Base-by-base conservation (phyloP, 257 asterid species). In the Paraleonurus japonicus region DNA sequence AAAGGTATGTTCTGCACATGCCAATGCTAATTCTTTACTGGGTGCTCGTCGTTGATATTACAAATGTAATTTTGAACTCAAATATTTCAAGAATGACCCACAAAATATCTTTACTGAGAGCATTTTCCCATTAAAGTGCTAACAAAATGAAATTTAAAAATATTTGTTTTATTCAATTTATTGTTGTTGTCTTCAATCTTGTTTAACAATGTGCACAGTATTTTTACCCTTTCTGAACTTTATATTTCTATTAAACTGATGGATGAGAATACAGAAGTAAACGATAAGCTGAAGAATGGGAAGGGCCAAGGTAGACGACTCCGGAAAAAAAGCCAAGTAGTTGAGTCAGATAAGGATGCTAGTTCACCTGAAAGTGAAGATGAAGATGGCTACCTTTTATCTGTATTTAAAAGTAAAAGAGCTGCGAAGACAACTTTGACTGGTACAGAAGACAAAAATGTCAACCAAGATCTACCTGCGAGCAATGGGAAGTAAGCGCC, bases 261-360 rank as follows among this genome's bases (percentile, higher is more conserved):
- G 64, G 84, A 80, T 47, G 81, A 66, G 73, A 50, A 55, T 75
- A 62, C 63, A 41, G 62, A 70, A 28, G 83, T 65, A 60, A 62
- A 59, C 48, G 65, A 67, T 33, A 70, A 72, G 63, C 71, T 43
- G 32, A 79, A 69, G 68, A 84, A 59, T 20, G 61, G 73, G 55
- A 84, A 85, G 8, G 82, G 51, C 39, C 71, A 13, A 70, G 72
- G 74, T 16, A 77, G 78, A 67, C 82, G 66, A 57, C 86, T 66
- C 41, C 81, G 65, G 83, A 86, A 85, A 81, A 90, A 78, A 80
- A 39, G 10, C 70, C 87, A 71, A 80, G 80, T 84, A 45, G 67
- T 84, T 61, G 92, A 86, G 71, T 90, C 97, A 15, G 96, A 87
- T 54, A 73, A 70, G 51, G 88, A 84, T 33, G 68, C 81, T 54